Evolutionary conservation across 139 green algal genomes (phyloP).

Genomic region (Microglena sp.): DNA sequence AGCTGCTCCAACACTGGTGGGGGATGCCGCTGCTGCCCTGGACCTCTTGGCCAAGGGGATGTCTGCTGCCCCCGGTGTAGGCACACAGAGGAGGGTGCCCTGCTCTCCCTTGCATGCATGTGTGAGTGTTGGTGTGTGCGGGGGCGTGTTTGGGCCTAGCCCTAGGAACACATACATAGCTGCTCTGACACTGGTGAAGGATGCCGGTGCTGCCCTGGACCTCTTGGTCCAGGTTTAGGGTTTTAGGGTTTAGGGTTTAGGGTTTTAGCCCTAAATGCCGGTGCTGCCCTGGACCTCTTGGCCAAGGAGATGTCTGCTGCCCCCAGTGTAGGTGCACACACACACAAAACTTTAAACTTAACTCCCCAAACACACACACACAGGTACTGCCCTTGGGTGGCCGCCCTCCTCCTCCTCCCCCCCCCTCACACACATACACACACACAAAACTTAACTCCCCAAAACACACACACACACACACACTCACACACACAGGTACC

Average conservation of each 20-base stretch:
- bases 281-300: not conserved
- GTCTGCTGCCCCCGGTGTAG: not conserved
- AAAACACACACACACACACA: no score
- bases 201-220: not conserved
- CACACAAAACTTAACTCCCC: no score
- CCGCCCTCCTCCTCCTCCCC: no score
- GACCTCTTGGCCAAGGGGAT: not conserved
- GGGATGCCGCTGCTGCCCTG: not conserved
- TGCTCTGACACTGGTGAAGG: not conserved
- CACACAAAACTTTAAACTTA: no score
- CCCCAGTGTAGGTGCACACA: not conserved
- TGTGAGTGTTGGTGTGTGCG: not conserved
- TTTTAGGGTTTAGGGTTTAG: not conserved
- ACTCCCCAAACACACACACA: no score
- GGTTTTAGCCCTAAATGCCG: not conserved
- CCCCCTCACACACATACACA: no score
- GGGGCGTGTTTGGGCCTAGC: not conserved
- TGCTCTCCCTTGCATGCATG: not conserved
- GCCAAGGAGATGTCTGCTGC: not conserved
- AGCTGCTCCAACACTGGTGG: slow-evolving; percentile 5
- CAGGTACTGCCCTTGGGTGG: no score
- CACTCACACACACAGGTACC: no score
- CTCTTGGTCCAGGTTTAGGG: not conserved
- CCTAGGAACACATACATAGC: not conserved
- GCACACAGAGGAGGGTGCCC: not conserved